Evolutionary conservation across 192 early-diverging fungal species (phyloP).

Genomic region (Pilobolus umbonatus): DNA sequence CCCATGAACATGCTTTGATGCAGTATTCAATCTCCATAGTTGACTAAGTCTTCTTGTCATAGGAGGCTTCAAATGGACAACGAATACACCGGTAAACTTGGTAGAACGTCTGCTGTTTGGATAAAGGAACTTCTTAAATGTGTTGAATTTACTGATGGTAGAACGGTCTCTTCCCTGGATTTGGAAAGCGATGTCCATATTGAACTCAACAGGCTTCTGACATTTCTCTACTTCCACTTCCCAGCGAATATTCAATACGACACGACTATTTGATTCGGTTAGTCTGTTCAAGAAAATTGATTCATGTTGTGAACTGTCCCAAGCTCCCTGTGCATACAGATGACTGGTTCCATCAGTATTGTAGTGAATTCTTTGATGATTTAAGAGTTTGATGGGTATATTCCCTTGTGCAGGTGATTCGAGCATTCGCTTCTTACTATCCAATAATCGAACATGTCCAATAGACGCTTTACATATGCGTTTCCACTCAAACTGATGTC

Average conservation of each 20-base stretch:
- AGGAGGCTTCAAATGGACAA: conserved; percentile 55
- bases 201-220: conserved; percentile 47
- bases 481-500: conserved; percentile 56
- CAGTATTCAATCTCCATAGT: conserved; percentile 69
- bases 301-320: conserved; percentile 76
- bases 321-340: conserved; percentile 49
- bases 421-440: conserved; percentile 55
- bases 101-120: conserved; percentile 35
- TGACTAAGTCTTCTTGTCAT: conserved; percentile 44
- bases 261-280: conserved; percentile 53
- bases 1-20: conserved; percentile 67
- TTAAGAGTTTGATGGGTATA: conserved; percentile 40
- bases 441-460: conserved; percentile 47
- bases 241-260: conserved; percentile 54
- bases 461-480: conserved; percentile 41
- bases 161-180: conserved; percentile 55
- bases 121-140: conserved; percentile 40
- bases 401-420: conserved; percentile 51
- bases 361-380: conserved; percentile 41
- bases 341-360: conserved; percentile 60
- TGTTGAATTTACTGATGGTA: conserved; percentile 32
- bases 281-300: conserved; percentile 61
- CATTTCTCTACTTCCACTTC: conserved; percentile 56
- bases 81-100: conserved; percentile 56
- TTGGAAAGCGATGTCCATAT: conserved; percentile 58